phyloP scores from a whole-genome alignment of 768 basidiomycete species.

The Guyanaporus albipodus region DNA sequence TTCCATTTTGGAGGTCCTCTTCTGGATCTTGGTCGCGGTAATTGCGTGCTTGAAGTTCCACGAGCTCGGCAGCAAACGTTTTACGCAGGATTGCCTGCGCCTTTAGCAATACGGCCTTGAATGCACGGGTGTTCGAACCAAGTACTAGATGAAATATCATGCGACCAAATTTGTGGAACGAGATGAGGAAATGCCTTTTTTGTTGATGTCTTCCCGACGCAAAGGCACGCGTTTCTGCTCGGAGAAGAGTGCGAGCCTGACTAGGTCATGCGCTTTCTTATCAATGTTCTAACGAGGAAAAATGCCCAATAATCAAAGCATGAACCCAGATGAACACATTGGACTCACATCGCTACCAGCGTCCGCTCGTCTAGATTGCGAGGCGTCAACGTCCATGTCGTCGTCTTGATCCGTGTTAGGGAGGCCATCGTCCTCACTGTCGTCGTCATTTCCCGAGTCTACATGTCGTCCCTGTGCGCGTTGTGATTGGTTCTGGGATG shows the following conservation, averaged over 20 bases:
- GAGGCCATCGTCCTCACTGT: conserved; percentile 33
- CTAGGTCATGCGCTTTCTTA: conserved; percentile 68
- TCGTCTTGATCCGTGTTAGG: conserved; percentile 14
- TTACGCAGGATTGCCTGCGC: conserved; percentile 64
- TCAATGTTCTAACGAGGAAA: conserved; percentile 51
- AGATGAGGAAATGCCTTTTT: conserved; percentile 55
- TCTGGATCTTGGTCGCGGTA: conserved; percentile 36
- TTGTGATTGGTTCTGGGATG: conserved; percentile 40
- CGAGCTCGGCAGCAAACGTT: conserved; percentile 81
- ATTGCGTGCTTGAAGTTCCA: conserved; percentile 64
- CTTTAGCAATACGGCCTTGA: conserved; percentile 56
- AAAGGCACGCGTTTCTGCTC: conserved; percentile 68
- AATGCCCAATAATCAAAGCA: background rate
- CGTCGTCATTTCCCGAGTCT: conserved; percentile 33
- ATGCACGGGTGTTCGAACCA: conserved; percentile 48
- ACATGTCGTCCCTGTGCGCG: conserved; percentile 24
- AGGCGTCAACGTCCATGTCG: conserved; percentile 33
- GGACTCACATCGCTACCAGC: conserved; percentile 14
- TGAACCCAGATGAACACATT: background rate
- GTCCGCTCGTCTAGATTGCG: conserved; percentile 7
- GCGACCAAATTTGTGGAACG: background rate
- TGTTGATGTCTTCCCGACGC: conserved; percentile 79
- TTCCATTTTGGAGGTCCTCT: conserved; percentile 47
- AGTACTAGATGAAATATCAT: conserved; percentile 35
- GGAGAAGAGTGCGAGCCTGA: conserved; percentile 75